Conservation (phyloP, 371 early-diverging fungal genomes). For the Batkoa obscura region DNA sequence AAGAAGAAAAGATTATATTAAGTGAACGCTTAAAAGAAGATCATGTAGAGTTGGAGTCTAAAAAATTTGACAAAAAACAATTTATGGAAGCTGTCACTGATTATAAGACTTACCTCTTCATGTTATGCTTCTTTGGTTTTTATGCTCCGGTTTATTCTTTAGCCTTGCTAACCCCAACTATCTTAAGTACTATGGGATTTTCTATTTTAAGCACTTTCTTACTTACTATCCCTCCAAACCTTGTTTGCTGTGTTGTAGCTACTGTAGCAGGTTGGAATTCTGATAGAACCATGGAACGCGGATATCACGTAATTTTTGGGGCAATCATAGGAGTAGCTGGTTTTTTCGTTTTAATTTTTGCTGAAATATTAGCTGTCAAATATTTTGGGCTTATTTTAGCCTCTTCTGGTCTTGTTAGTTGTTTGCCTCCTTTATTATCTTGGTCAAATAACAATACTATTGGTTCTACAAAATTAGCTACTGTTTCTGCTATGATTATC, state of each 20-base stretch:
- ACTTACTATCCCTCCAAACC: constrained; percentile 22
- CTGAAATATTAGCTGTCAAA: constrained; percentile 15
- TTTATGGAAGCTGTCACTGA: constrained; percentile 20
- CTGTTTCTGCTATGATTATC: constrained; percentile 32
- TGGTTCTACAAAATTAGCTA: constrained; percentile 41
- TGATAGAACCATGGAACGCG: constrained; percentile 37
- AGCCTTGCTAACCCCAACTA: constrained; percentile 38
- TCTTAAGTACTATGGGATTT: constrained; percentile 21
- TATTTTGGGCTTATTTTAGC: constrained; percentile 31
- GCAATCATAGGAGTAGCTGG: constrained; percentile 34
- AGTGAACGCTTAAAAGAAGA: constrained; percentile 21
- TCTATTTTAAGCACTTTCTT: constrained; percentile 20
- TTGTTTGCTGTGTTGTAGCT: constrained; percentile 28
- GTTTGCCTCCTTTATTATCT: constrained; percentile 30
- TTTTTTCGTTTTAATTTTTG: constrained; percentile 31
- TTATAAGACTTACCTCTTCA: constrained; percentile 18
- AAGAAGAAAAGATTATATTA: constrained; percentile 25
- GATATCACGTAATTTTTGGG: constrained; percentile 34
- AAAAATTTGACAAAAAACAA: constrained; percentile 15
- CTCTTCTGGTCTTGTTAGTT: constrained; percentile 28
- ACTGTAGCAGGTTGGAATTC: constrained; percentile 34
- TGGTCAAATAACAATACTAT: constrained; percentile 41
- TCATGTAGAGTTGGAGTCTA: constrained; percentile 14
- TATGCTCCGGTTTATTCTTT: constrained; percentile 36
- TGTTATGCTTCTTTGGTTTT: constrained; percentile 18